Conservation (phyloP, 2,329 filamentous ascomycete genomes). For the Claviceps fusiformis region DNA sequence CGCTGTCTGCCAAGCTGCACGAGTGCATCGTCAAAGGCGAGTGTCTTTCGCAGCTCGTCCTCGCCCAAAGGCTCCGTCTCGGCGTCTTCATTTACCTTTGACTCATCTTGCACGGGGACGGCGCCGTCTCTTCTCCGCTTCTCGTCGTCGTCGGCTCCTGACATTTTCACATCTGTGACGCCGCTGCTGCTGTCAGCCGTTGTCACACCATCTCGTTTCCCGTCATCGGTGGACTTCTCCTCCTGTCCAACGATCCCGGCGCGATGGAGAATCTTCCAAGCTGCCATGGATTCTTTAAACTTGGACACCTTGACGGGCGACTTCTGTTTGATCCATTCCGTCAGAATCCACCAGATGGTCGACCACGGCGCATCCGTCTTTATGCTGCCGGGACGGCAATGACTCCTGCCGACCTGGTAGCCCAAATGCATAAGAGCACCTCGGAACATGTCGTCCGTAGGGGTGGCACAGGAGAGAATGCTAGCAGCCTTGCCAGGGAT, state of each 20-base stretch:
- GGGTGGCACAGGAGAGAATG: constrained; percentile 65
- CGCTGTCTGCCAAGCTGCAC: constrained; percentile 61
- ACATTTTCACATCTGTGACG: constrained; percentile 17
- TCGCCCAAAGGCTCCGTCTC: constrained; percentile 12
- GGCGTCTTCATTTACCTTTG: constrained; percentile 11
- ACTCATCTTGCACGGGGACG: constrained; percentile 6
- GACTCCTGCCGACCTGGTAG: constrained; percentile 72
- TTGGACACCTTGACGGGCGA: constrained; percentile 61
- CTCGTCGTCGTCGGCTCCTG: constrained; percentile 23
- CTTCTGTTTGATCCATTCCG: constrained; percentile 78
- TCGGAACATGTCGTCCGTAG: constrained; percentile 63
- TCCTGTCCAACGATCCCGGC: constrained; percentile 23
- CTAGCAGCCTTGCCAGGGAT: constrained; percentile 62
- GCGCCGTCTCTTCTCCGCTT: constrained; percentile 4
- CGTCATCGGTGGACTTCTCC: constrained; percentile 6
- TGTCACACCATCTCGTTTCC: neutral
- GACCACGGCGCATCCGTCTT: constrained; percentile 90
- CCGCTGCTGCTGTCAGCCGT: neutral
- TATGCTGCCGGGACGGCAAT: constrained; percentile 78
- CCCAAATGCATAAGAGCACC: constrained; percentile 72
- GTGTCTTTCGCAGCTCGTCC: constrained; percentile 41
- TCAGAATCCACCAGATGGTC: constrained; percentile 84
- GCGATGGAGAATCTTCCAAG: constrained; percentile 50
- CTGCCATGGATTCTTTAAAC: constrained; percentile 56
- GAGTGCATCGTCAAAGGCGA: constrained; percentile 63